Evolutionary conservation across 2,329 filamentous ascomycete species (phyloP), one percentile per base, ranked within the genome.

Genomic region (Neophaeococcomyces mojaviensis): DNA sequence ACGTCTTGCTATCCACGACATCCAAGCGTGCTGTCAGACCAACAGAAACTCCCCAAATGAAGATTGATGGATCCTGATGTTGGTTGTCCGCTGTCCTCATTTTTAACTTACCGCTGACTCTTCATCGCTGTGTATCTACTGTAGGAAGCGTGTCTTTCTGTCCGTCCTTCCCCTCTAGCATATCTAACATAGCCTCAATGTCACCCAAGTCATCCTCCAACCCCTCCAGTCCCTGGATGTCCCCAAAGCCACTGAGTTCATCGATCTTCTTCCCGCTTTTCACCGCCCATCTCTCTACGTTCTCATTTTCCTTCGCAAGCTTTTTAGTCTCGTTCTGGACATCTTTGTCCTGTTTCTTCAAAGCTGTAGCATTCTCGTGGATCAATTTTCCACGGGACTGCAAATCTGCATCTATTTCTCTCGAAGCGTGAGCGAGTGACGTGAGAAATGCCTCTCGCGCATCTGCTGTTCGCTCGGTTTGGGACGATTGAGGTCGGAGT

Each of bases 161-260:
- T 32, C 32, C 20, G 5, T 22, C n/a, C 16, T 31, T 34, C 18
- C 16, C 18, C 34, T 60, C 58, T 4, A 48, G 54, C 46, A 53
- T 50, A 34, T 47, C 38, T 40, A 60, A 33, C 20, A 56, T 53
- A 48, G 37, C 46, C 26, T 48, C 46, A 22, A 48, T 20, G 18
- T 44, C 41, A 37, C 44, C 39, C 40, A 72, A 53, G 60, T 72
- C 69, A 51, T 66, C 56, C 58, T 72, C 78, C 57, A 82, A 69
- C 66, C 79, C 68, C 66, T 81, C 78, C 55, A 80, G 80, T 67
- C 81, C 78, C 49, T 81, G 77, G 4, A 24, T 5, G 10, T 39
- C 8, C 5, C n/a, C 15, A 4, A 39, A n/a, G n/a, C 24, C 10
- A n/a, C 78, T 78, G 51, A 81, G 69, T 61, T 80, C 76, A 60